Conservation (phyloP, 148 eudicot species). For the Agrostemma githago region DNA sequence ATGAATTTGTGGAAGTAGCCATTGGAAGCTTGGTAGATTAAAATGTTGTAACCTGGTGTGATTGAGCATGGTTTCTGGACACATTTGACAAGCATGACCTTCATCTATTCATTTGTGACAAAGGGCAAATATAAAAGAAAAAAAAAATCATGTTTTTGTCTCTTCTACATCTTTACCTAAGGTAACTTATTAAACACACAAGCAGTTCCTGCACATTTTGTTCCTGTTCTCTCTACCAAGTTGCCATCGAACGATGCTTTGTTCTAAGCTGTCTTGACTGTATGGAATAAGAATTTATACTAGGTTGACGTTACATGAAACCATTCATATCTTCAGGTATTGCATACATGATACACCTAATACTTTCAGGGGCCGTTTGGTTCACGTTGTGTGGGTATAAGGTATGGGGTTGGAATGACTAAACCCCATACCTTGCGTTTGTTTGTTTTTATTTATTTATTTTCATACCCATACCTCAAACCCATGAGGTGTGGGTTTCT, state of each 20-base stretch:
- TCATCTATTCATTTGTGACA: constrained; percentile 2
- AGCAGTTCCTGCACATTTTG: neutral
- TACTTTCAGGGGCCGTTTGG: no score
- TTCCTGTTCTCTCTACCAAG: neutral
- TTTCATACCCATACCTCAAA: no score
- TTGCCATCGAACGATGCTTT: neutral
- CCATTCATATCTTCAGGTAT: neutral
- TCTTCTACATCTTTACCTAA: neutral
- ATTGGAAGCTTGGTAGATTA: neutral
- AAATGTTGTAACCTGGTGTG: neutral
- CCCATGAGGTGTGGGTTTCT: no score
- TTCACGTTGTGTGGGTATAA: no score
- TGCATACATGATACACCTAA: no score
- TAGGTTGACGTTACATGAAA: neutral
- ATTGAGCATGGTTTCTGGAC: constrained; percentile 7
- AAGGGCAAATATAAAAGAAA: neutral
- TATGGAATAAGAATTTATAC: neutral
- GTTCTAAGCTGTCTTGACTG: neutral
- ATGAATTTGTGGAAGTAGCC: neutral
- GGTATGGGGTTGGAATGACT: no score
- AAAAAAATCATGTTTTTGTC: neutral
- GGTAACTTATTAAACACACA: neutral
- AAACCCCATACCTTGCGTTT: no score
- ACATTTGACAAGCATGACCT: neutral
- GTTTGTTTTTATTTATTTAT: no score